Evolutionary conservation across 2,329 filamentous ascomycete genomes (phyloP).

Genomic region (Dothistroma pini): DNA sequence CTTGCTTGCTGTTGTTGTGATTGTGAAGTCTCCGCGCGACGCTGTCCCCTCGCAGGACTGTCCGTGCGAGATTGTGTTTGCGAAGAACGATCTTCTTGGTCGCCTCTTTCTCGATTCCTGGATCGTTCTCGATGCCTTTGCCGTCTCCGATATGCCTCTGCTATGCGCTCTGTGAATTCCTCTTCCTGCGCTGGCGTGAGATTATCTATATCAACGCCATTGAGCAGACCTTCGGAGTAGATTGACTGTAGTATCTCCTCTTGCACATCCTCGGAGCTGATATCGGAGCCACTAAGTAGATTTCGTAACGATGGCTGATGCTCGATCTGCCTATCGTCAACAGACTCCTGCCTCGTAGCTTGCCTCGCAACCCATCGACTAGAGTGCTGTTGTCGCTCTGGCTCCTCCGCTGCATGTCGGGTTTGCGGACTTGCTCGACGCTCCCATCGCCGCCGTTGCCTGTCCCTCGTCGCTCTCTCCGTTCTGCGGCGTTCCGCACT

Average conservation of each 20-base stretch:
- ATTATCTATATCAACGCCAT: slow-evolving; percentile 84
- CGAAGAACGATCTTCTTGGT: slow-evolving; percentile 6
- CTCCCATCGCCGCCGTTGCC: slow-evolving; percentile 18
- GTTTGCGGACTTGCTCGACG: slow-evolving; percentile 8
- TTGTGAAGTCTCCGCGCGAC: slow-evolving; percentile 12
- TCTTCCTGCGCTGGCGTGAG: slow-evolving; percentile 82
- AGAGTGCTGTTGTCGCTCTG: slow-evolving; percentile 9
- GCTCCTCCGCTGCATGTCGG: slow-evolving; percentile 10
- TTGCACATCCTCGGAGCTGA: slow-evolving; percentile 74
- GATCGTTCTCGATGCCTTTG: slow-evolving; percentile 54
- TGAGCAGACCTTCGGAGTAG: slow-evolving; percentile 77
- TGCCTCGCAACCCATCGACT: slow-evolving; percentile 14
- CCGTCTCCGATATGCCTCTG: slow-evolving; percentile 76
- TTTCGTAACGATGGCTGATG: slow-evolving; percentile 88
- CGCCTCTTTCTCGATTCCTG: slow-evolving; percentile 24
- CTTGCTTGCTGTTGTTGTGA: slow-evolving; percentile 31
- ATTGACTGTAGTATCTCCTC: slow-evolving; percentile 87
- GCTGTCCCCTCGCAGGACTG: slow-evolving; percentile 9
- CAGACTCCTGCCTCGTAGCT: slow-evolving; percentile 19
- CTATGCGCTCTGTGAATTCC: slow-evolving; percentile 84
- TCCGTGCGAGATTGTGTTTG: not conserved
- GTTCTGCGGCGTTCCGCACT: slow-evolving; percentile 26
- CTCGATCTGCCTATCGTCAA: slow-evolving; percentile 53
- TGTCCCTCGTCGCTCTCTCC: slow-evolving; percentile 18
- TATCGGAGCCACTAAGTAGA: slow-evolving; percentile 73